These are phyloP conservation scores for Leptographium flavum DNA, from an alignment of 2,329 filamentous ascomycete genomes.

Conservation along the genomic window DNA sequence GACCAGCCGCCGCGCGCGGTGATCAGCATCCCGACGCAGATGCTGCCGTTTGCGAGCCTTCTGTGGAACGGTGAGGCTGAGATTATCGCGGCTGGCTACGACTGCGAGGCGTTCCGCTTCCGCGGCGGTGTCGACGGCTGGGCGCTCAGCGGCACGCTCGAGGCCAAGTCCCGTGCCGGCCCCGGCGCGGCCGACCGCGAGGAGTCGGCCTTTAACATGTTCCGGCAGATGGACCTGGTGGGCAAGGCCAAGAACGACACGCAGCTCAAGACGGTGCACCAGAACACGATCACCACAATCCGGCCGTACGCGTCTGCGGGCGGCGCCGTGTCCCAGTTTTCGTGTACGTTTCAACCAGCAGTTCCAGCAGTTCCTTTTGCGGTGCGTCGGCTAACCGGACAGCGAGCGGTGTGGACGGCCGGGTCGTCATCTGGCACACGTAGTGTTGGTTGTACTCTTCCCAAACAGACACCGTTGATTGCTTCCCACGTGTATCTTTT, in stretches of 20 bases:
- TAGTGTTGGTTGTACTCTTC: slow-evolving; percentile 27
- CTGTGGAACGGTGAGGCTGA: slow-evolving; percentile 87
- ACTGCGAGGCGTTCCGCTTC: slow-evolving; percentile 81
- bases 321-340: slow-evolving; percentile 61
- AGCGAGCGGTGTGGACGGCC: slow-evolving; percentile 74
- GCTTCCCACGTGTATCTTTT: too few species aligned
- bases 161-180: slow-evolving; percentile 52
- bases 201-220: slow-evolving; percentile 95
- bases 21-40: slow-evolving; percentile 75
- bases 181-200: slow-evolving; percentile 55
- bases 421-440: slow-evolving; percentile 63
- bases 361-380: neutral
- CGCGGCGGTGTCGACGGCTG: slow-evolving; percentile 66
- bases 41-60: slow-evolving; percentile 82
- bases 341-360: slow-evolving; percentile 53
- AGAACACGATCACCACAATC: slow-evolving; percentile 86
- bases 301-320: slow-evolving; percentile 57
- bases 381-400: slow-evolving; percentile 22
- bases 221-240: slow-evolving; percentile 96
- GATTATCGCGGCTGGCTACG: slow-evolving; percentile 90
- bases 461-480: neutral
- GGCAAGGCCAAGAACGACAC: slow-evolving; percentile 86
- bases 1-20: slow-evolving; percentile 87
- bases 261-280: slow-evolving; percentile 86
- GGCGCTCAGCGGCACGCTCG: slow-evolving; percentile 69